phyloP scores from a whole-genome alignment of 805 yeast species.

The Candida vartiovaarae region DNA sequence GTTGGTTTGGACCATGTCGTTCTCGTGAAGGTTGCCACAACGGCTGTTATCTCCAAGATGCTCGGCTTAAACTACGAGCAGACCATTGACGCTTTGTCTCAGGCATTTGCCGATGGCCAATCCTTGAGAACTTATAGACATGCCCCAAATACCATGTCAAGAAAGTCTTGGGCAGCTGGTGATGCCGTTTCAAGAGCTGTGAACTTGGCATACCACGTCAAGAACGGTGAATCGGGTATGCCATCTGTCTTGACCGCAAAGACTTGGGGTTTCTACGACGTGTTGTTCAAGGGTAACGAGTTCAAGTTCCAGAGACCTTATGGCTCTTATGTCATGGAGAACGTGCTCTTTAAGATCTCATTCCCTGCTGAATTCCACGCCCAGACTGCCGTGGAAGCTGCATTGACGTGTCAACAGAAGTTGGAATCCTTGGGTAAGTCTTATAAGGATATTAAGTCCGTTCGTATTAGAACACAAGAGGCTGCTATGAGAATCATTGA shows the following conservation, averaged over 20 bases:
- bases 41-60: conserved; percentile 51
- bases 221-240: conserved; percentile 47
- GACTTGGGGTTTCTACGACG: conserved; percentile 61
- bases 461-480: conserved; percentile 50
- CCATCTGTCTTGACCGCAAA: conserved; percentile 51
- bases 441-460: conserved; percentile 39
- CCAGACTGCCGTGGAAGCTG: conserved; percentile 57
- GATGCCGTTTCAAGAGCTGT: conserved; percentile 57
- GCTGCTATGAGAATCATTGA: conserved; percentile 57
- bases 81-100: conserved; percentile 49
- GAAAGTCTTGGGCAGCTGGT: conserved; percentile 66
- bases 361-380: conserved; percentile 64
- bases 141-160: conserved; percentile 56
- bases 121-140: conserved; percentile 54
- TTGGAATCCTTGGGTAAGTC: conserved; percentile 36
- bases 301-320: conserved; percentile 48
- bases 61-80: conserved; percentile 44
- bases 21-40: conserved; percentile 52
- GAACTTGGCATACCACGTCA: conserved; percentile 44
- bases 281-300: conserved; percentile 44
- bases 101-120: conserved; percentile 57
- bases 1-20: conserved; percentile 57
- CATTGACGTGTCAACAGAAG: conserved; percentile 35
- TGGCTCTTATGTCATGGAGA: conserved; percentile 58
- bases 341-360: conserved; percentile 52